Evolutionary conservation across 306 rosid genomes (phyloP).

Genomic region (Fragaria nilgerrensis): DNA sequence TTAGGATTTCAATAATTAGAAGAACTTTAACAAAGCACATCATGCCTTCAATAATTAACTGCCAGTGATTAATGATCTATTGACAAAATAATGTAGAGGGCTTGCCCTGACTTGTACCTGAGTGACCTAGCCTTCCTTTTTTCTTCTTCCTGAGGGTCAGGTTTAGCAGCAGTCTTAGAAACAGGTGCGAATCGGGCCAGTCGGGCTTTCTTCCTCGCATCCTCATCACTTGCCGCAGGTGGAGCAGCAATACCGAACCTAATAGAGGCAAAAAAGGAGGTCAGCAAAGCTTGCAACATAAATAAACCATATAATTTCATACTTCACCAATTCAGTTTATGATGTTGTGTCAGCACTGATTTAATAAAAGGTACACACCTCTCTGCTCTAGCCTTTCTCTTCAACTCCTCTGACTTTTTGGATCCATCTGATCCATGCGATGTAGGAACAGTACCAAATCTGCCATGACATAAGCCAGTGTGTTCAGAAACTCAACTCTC

Average conservation of each 20-base stretch:
- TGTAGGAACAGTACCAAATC: conserved; percentile 58
- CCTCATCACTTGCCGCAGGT: conserved; percentile 50
- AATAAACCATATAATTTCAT: background rate
- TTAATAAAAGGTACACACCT: conserved; percentile 44
- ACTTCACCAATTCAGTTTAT: background rate
- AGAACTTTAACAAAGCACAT: background rate
- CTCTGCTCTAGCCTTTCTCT: conserved; percentile 88
- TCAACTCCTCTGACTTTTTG: conserved; percentile 57
- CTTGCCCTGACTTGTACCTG: conserved; percentile 38
- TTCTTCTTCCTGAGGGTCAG: conserved; percentile 72
- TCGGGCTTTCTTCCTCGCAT: conserved; percentile 87
- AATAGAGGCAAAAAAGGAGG: conserved; percentile 15
- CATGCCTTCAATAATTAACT: background rate
- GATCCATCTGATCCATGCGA: conserved; percentile 45
- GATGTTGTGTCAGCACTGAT: background rate
- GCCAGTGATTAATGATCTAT: background rate
- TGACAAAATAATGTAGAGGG: background rate
- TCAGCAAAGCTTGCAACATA: background rate
- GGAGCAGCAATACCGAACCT: conserved; percentile 72
- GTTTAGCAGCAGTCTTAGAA: conserved; percentile 50
- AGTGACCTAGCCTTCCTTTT: conserved; percentile 78
- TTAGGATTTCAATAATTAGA: background rate
- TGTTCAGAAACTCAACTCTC: background rate
- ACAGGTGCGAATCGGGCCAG: conserved; percentile 61
- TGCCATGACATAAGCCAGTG: conserved; percentile 19